Conservation (phyloP, 1,284 basidiomycete genomes). For the Agaricales sp. region DNA sequence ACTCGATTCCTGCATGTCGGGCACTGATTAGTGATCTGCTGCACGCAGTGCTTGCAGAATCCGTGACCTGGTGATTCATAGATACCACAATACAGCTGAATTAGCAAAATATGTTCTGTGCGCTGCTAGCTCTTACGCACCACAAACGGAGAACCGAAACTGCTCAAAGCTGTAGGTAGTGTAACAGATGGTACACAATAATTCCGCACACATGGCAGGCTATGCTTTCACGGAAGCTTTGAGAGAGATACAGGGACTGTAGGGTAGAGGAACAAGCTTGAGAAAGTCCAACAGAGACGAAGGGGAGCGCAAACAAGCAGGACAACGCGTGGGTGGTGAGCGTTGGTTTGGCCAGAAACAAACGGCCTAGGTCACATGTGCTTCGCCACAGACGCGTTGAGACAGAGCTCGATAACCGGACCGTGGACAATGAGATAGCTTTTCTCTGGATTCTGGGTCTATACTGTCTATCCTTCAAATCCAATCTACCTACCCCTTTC, state of each 20-base stretch:
- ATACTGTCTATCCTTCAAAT: too few relatives aligned
- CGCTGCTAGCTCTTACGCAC: too few relatives aligned
- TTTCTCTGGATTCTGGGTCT: neutral
- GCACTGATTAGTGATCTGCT: neutral
- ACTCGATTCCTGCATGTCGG: neutral
- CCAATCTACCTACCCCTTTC: too few relatives aligned
- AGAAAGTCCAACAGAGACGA: neutral
- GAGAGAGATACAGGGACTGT: neutral
- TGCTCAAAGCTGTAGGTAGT: neutral
- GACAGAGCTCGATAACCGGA: neutral
- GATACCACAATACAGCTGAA: too few relatives aligned
- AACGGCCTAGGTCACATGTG: neutral
- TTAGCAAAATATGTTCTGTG: too few relatives aligned
- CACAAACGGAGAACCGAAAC: slow-evolving; percentile 1
- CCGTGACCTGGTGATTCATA: neutral
- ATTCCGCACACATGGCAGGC: neutral
- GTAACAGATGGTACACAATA: neutral
- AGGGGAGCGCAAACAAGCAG: neutral
- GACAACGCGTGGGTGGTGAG: neutral
- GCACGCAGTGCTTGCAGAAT: neutral
- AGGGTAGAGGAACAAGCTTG: neutral
- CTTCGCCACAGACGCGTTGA: neutral
- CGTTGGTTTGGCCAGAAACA: neutral
- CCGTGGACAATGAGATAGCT: neutral
- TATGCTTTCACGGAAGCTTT: neutral